Percentiles rank a stretch among this genome's conserved stretches.
Evolutionary conservation across 1,284 basidiomycete genomes (phyloP).

Genomic region (Pseudozyma pruni): DNA sequence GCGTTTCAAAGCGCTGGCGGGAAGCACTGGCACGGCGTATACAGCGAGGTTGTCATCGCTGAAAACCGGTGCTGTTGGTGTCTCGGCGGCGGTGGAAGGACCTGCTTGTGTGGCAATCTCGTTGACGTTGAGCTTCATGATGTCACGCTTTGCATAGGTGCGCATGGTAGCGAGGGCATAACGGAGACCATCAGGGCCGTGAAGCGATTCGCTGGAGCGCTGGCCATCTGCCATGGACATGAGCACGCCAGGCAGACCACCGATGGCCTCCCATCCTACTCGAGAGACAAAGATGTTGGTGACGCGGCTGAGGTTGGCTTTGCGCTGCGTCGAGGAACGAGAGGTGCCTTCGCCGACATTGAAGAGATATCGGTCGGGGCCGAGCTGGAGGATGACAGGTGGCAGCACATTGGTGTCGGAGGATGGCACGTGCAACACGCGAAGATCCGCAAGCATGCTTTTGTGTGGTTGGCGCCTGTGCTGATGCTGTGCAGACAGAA

Average conservation of each 20-base stretch:
- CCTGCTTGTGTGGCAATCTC: conserved; percentile 20
- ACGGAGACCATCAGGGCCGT: conserved; percentile 78
- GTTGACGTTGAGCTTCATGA: conserved; percentile 45
- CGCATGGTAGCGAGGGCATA: conserved; percentile 78
- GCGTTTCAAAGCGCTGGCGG: conserved; percentile 31
- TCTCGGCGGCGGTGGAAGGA: conserved; percentile 13
- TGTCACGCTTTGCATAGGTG: conserved; percentile 50
- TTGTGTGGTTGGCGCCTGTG: background rate
- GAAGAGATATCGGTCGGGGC: conserved; percentile 83
- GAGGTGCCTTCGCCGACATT: conserved; percentile 85
- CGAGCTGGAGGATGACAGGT: conserved; percentile 78
- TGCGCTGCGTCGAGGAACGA: conserved; percentile 78
- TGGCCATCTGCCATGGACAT: conserved; percentile 84
- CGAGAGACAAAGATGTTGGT: conserved; percentile 80
- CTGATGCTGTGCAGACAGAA: background rate
- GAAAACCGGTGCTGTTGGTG: conserved; percentile 71
- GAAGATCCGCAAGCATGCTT: conserved; percentile 48
- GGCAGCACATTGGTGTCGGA: conserved; percentile 79
- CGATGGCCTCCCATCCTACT: conserved; percentile 72
- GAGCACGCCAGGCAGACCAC: conserved; percentile 74
- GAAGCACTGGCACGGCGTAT: conserved; percentile 74
- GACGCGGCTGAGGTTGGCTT: conserved; percentile 75
- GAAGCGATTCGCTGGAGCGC: conserved; percentile 73
- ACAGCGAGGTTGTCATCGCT: conserved; percentile 76
- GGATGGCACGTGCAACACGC: conserved; percentile 58